Evolutionary conservation across 2,329 filamentous ascomycete species (phyloP).

Genomic region (Scedosporium aurantiacum): DNA sequence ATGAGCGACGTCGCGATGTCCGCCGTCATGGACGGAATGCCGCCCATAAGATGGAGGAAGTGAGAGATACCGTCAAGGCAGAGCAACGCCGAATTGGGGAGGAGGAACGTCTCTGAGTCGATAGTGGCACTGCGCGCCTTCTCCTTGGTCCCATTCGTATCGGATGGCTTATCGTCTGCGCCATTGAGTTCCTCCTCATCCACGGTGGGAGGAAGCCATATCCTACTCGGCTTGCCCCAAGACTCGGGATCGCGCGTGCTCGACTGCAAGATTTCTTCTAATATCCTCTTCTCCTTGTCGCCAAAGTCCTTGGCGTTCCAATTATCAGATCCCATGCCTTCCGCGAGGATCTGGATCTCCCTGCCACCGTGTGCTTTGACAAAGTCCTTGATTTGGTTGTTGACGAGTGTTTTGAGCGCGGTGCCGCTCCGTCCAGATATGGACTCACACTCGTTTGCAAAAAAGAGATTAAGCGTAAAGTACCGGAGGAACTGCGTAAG

Average conservation of each 20-base stretch:
- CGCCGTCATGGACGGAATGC: constrained; percentile 78
- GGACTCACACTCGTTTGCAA: constrained; percentile 78
- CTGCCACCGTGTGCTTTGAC: constrained; percentile 59
- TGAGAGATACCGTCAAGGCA: constrained; percentile 73
- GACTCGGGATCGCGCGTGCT: constrained; percentile 59
- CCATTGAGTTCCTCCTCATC: constrained; percentile 23
- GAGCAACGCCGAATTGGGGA: constrained; percentile 72
- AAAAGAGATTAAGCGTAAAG: constrained; percentile 70
- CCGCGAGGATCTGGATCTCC: constrained; percentile 64
- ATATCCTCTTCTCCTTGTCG: constrained; percentile 45
- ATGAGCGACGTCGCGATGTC: constrained; percentile 72
- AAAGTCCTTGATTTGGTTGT: constrained; percentile 72
- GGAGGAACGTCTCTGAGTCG: constrained; percentile 73
- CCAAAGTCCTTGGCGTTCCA: constrained; percentile 71
- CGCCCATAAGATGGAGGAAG: constrained; percentile 72
- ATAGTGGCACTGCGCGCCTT: constrained; percentile 64
- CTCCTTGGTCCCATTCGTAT: constrained; percentile 31
- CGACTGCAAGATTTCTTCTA: constrained; percentile 55
- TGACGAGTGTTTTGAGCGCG: constrained; percentile 66
- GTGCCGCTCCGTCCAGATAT: constrained; percentile 70
- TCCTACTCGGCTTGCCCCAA: constrained; percentile 52
- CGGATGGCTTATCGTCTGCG: too few species aligned
- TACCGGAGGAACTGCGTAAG: constrained; percentile 66
- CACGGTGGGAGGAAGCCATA: constrained; percentile 40
- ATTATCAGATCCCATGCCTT: constrained; percentile 68